phyloP scores from a whole-genome alignment of 371 early-diverging fungal genomes.

The Globomyces sp. region DNA sequence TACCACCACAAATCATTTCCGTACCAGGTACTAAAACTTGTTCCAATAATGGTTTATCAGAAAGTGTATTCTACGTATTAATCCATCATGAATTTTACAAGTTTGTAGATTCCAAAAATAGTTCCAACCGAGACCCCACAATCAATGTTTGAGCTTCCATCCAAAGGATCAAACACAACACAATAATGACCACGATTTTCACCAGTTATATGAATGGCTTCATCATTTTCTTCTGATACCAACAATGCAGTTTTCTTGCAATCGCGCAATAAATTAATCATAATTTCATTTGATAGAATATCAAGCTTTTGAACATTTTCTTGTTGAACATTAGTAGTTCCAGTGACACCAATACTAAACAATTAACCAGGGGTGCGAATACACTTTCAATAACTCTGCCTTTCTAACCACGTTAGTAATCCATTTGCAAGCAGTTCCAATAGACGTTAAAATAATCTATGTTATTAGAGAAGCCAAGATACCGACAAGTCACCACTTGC shows the following conservation, averaged over 20 bases:
- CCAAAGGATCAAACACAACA: slow-evolving; percentile 96
- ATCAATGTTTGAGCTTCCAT: slow-evolving; percentile 97
- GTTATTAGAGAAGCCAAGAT: slow-evolving; percentile 13
- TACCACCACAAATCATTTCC: slow-evolving; percentile 82
- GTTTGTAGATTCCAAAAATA: slow-evolving; percentile 94
- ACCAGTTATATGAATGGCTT: slow-evolving; percentile 81
- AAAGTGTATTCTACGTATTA: slow-evolving; percentile 39
- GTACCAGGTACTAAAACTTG: slow-evolving; percentile 88
- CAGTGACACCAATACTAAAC: slow-evolving; percentile 78
- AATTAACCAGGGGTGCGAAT: slow-evolving; percentile 33
- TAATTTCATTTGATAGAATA: slow-evolving; percentile 95
- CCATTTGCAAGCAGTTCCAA: slow-evolving; percentile 96
- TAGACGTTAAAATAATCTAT: slow-evolving; percentile 65
- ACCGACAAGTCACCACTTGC: slow-evolving; percentile 86
- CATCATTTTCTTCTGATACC: slow-evolving; percentile 96
- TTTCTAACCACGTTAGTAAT: slow-evolving; percentile 94
- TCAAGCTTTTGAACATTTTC: slow-evolving; percentile 97
- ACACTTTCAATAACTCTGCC: slow-evolving; percentile 94
- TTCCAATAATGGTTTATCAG: slow-evolving; percentile 51
- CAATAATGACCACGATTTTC: slow-evolving; percentile 83
- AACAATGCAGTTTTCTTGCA: slow-evolving; percentile 89
- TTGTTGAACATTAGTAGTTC: slow-evolving; percentile 86
- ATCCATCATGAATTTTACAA: slow-evolving; percentile 15
- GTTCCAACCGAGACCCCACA: slow-evolving; percentile 98
- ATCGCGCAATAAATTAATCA: slow-evolving; percentile 89